These are phyloP conservation scores for Gaillardinia entomophila DNA, from an alignment of 805 yeast species.

Conservation along the genomic window DNA sequence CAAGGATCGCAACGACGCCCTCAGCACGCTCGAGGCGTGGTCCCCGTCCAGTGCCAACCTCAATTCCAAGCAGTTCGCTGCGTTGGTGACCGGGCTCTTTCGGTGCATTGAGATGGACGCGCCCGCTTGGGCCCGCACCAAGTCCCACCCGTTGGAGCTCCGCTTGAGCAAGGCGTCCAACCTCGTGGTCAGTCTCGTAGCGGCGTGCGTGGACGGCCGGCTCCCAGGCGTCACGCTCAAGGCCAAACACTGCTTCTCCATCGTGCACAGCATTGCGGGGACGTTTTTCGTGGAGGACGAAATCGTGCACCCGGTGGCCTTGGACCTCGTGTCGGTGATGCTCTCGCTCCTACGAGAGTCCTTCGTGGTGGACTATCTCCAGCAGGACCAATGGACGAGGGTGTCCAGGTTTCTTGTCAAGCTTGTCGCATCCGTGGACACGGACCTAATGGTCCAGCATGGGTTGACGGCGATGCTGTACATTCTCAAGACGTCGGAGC, in stretches of 20 bases:
- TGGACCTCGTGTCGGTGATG: conserved; percentile 19
- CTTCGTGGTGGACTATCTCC: conserved; percentile 27
- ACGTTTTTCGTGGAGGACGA: conserved; percentile 10
- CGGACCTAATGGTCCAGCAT: no score
- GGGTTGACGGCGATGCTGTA: no score
- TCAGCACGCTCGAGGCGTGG: conserved; percentile 4
- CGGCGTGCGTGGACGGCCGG: no score
- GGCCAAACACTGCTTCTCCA: conserved; percentile 15
- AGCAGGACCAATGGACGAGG: conserved; percentile 19
- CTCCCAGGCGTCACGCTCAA: conserved; percentile 9
- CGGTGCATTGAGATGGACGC: conserved; percentile 30
- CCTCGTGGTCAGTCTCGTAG: conserved; percentile 20
- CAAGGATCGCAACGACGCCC: conserved; percentile 10
- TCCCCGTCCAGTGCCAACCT: conserved; percentile 11
- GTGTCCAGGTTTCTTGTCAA: conserved; percentile 17
- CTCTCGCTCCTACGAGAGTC: conserved; percentile 14
- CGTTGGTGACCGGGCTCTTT: conserved; percentile 19
- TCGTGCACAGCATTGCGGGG: conserved; percentile 11
- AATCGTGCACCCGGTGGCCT: conserved; percentile 14
- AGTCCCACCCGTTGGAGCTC: conserved; percentile 17
- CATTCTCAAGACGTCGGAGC: no score
- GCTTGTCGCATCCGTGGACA: no score
- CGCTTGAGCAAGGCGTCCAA: conserved; percentile 28
- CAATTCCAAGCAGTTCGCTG: conserved; percentile 15
- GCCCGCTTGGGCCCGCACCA: conserved; percentile 15